Evolutionary conservation across 768 basidiomycete genomes (phyloP), one percentile per base, ranked within the genome.

Genomic region (Phlegmacium glaucopus): DNA sequence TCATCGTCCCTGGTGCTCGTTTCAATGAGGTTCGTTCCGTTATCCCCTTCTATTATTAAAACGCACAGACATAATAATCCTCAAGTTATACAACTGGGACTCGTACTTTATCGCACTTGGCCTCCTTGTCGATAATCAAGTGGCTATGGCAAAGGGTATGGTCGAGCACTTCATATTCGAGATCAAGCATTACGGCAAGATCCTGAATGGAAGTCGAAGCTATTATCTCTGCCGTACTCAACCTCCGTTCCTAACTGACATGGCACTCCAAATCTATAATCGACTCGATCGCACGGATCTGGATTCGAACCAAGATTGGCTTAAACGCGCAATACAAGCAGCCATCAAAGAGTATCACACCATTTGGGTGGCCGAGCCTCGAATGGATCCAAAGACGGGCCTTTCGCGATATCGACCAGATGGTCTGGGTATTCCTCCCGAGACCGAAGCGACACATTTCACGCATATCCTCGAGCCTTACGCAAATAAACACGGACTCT

Each of bases 281-380:
- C 94, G 94, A 62, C 82, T 97, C 45, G 93, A 96, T 59, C 85
- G 90, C 39, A 84, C 83, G 1, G 87, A 94, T 52, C 67, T 83
- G 49, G 82, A 82, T 28, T 78, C 77, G 27, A 95, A 96, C 72
- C 87, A 87, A 15, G 72, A 74, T 38, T 99, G 94, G 94, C 79
- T 99, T 49, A 96, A 94, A 68, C 83, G 87, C 8, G 95, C 94
- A 3, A 96, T 99, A 48, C 90, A 90, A 64, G 94, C 94, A 9
- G 95, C 95, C 22, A 94, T 99, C 73, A 96, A 97, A 70, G 95
- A 99, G 63, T 99, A 99, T 64, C 95, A 99, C 70, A 91, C 89
- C 35, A 82, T 98, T 54, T 99, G 96, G 96, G 85, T 94, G 51
- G 87, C 91, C 2, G 85, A 88, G 61, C 96, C 95, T 22, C 87